phyloP scores from a whole-genome alignment of 176 grass and related monocot genomes.

The Oryza meyeriana region DNA sequence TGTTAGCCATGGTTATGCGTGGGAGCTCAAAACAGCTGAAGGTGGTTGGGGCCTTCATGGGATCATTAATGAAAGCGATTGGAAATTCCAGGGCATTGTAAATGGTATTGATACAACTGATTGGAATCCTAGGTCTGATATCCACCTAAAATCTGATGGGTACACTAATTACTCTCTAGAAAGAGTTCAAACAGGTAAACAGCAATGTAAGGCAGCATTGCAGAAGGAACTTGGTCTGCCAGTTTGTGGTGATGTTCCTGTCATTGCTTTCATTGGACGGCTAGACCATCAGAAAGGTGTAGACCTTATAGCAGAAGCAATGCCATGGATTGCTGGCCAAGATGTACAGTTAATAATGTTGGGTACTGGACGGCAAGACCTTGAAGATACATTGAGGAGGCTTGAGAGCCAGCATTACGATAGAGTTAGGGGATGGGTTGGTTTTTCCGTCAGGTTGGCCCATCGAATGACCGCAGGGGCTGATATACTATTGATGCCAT shows the following conservation, averaged over 20 bases:
- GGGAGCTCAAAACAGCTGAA: conserved; percentile 91
- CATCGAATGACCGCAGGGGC: conserved; percentile 85
- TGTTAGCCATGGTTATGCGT: conserved; percentile 90
- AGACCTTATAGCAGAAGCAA: conserved; percentile 85
- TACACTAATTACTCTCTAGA: conserved; percentile 80
- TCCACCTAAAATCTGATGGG: conserved; percentile 73
- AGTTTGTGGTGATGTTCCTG: conserved; percentile 50
- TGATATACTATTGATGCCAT: conserved; percentile 90
- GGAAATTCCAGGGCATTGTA: conserved; percentile 92
- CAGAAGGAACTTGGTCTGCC: conserved; percentile 78
- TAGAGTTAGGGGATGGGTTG: conserved; percentile 78
- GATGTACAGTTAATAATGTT: conserved; percentile 83
- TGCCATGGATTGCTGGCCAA: conserved; percentile 86
- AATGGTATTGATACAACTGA: conserved; percentile 81
- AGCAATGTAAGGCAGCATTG: conserved; percentile 78
- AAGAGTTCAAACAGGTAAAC: conserved; percentile 63
- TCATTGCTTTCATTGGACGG: conserved; percentile 84
- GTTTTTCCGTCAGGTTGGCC: conserved; percentile 88
- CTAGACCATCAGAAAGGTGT: conserved; percentile 93
- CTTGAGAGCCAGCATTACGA: conserved; percentile 66
- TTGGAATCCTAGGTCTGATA: conserved; percentile 82
- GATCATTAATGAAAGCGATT: conserved; percentile 68
- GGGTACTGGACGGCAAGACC: conserved; percentile 79
- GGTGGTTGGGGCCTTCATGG: conserved; percentile 87
- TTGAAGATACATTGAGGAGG: conserved; percentile 75